phyloP scores from a whole-genome alignment of 345 rosid species.

The Bruguiera gymnorhiza region DNA sequence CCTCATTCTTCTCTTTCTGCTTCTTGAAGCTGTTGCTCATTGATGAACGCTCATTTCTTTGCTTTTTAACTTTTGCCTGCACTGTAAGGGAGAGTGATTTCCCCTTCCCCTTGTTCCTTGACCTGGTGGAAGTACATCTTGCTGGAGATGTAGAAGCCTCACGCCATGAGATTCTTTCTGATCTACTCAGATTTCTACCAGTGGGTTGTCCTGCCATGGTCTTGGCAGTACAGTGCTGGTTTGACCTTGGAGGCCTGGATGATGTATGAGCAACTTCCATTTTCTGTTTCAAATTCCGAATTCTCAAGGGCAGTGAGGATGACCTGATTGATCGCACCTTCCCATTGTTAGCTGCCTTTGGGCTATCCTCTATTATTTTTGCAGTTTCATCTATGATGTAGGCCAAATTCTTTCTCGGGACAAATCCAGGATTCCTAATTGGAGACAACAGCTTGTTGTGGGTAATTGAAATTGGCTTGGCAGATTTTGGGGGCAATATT shows the following conservation, averaged over 20 bases:
- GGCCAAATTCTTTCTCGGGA: conserved; percentile 45
- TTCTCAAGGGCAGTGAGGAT: conserved; percentile 65
- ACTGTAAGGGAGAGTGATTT: conserved; percentile 37
- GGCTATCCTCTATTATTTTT: conserved; percentile 71
- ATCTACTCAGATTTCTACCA: conserved; percentile 33
- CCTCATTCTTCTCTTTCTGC: conserved; percentile 48
- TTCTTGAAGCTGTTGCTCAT: conserved; percentile 27
- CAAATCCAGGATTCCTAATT: conserved; percentile 55
- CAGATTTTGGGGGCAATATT: conserved; percentile 65
- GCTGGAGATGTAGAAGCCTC: conserved; percentile 24
- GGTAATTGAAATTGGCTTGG: conserved; percentile 57
- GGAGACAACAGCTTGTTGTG: conserved; percentile 79
- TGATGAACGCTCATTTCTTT: conserved; percentile 40
- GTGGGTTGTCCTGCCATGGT: conserved; percentile 32
- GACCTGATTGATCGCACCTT: conserved; percentile 44
- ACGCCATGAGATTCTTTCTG: conserved; percentile 19
- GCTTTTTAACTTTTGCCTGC: conserved; percentile 45
- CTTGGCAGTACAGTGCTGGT: conserved; percentile 18
- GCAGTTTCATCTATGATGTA: conserved; percentile 77
- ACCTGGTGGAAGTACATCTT: conserved; percentile 34
- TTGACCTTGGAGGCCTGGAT: conserved; percentile 41
- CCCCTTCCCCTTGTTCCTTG: conserved; percentile 43
- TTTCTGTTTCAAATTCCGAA: conserved; percentile 69
- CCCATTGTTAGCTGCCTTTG: conserved; percentile 35
- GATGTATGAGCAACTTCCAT: conserved; percentile 56